These are phyloP conservation scores for Myxozyma geophila DNA, from an alignment of 805 yeast species.

Conservation along the genomic window DNA sequence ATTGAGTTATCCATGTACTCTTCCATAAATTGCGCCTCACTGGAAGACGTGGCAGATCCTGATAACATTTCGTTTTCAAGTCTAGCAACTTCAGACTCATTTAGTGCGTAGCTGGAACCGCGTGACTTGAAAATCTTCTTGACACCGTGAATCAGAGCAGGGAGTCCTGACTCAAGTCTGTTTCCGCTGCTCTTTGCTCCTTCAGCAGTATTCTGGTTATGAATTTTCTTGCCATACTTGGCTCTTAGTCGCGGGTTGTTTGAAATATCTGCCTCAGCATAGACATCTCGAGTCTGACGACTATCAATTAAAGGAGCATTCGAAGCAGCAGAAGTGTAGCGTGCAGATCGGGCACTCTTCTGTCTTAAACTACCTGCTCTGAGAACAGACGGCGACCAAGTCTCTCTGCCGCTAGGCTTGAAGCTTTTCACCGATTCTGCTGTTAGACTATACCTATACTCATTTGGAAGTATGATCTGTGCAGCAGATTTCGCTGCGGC, in stretches of 20 bases:
- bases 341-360: background rate
- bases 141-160: constrained; percentile 1
- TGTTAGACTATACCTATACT: background rate
- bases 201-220: background rate
- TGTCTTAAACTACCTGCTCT: constrained; percentile 7
- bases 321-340: background rate
- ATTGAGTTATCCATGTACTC: too few species aligned
- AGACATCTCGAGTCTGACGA: background rate
- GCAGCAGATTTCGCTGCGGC: background rate
- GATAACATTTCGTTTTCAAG: background rate
- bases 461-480: background rate
- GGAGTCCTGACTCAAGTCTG: background rate
- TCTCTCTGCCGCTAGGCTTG: background rate
- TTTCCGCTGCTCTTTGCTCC: background rate
- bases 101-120: background rate
- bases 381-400: background rate
- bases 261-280: constrained; percentile 9
- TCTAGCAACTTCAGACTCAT: constrained; percentile 2
- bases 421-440: too few species aligned
- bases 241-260: constrained; percentile 7
- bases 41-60: background rate
- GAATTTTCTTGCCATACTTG: background rate
- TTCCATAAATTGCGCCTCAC: background rate
- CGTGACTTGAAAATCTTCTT: background rate
- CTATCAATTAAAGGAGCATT: constrained; percentile 1